A percentile compares a stretch with the other conserved stretches of the same genome.
These are phyloP conservation scores for Agastache rugosa DNA, from an alignment of 257 asterid species.

Conservation along the genomic window DNA sequence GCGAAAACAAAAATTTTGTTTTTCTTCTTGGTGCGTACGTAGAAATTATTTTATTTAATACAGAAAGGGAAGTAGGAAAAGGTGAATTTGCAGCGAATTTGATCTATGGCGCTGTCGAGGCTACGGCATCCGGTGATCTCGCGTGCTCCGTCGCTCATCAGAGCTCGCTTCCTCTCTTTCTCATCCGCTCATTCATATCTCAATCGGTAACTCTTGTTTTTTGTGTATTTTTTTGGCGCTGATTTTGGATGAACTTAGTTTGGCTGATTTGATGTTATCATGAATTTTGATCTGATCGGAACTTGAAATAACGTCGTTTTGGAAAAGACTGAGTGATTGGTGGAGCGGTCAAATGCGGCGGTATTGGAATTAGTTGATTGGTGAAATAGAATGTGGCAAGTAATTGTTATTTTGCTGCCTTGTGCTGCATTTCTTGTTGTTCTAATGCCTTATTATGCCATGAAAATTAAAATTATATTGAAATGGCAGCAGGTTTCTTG, in stretches of 20 bases:
- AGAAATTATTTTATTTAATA: not conserved
- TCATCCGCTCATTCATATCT: conserved; percentile 52
- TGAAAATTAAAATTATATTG: not conserved
- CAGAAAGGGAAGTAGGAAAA: conserved; percentile 33
- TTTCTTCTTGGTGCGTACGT: conserved; percentile 10
- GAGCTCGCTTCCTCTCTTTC: conserved; percentile 66
- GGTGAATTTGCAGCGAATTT: conserved; percentile 40
- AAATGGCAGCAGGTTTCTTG: not conserved
- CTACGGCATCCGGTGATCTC: conserved; percentile 81
- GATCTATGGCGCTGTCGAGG: conserved; percentile 93
- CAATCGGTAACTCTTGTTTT: conserved; percentile 50
- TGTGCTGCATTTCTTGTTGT: conserved; percentile 25
- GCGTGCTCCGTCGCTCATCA: conserved; percentile 74
- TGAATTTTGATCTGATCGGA: conserved; percentile 24
- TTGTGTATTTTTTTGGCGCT: not conserved
- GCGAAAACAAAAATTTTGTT: conserved; percentile 5
- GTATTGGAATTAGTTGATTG: conserved; percentile 25
- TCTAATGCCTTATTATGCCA: not conserved
- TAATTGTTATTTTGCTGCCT: not conserved
- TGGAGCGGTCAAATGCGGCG: conserved; percentile 35
- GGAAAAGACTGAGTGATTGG: conserved; percentile 32
- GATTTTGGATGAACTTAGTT: conserved; percentile 32
- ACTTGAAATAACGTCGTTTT: not conserved
- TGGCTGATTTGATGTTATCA: conserved; percentile 18
- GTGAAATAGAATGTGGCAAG: conserved; percentile 20